A percentile compares a stretch with the other conserved stretches of the same genome.
Evolutionary conservation across 257 asterid genomes (phyloP).

Genomic region (Coffea canephora): DNA sequence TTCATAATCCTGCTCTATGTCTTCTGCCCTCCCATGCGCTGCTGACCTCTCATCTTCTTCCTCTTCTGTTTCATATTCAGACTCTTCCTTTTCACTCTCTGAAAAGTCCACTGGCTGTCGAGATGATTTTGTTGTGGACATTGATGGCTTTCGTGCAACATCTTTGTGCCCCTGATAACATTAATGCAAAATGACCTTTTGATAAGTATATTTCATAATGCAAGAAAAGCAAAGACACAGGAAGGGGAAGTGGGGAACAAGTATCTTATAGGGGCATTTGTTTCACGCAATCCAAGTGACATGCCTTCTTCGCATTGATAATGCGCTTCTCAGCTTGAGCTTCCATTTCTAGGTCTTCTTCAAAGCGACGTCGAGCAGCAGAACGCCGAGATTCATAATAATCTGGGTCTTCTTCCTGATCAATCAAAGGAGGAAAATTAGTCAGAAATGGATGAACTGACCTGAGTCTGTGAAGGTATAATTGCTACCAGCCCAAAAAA

Average conservation of each 20-base stretch:
- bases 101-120: slow-evolving; percentile 69
- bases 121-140: slow-evolving; percentile 56
- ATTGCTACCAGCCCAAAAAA: not conserved
- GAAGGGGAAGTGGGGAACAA: not conserved
- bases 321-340: slow-evolving; percentile 95
- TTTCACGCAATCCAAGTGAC: slow-evolving; percentile 19
- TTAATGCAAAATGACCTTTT: slow-evolving; percentile 1
- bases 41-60: slow-evolving; percentile 72
- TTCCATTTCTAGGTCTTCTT: slow-evolving; percentile 86
- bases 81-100: slow-evolving; percentile 88
- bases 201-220: not conserved
- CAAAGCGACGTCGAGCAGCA: slow-evolving; percentile 71
- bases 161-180: slow-evolving; percentile 62
- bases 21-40: slow-evolving; percentile 48
- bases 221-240: slow-evolving; percentile 9
- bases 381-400: slow-evolving; percentile 72
- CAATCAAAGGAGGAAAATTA: slow-evolving; percentile 11
- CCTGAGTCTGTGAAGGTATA: not conserved
- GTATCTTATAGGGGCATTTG: not conserved
- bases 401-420: slow-evolving; percentile 79
- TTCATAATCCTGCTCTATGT: slow-evolving; percentile 64
- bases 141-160: slow-evolving; percentile 51
- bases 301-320: slow-evolving; percentile 88
- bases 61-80: slow-evolving; percentile 94
- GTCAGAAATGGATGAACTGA: not conserved